These are phyloP conservation scores for Acanthamoeba sp. DNA, from an alignment of 208 protist species.

Conservation along the genomic window DNA sequence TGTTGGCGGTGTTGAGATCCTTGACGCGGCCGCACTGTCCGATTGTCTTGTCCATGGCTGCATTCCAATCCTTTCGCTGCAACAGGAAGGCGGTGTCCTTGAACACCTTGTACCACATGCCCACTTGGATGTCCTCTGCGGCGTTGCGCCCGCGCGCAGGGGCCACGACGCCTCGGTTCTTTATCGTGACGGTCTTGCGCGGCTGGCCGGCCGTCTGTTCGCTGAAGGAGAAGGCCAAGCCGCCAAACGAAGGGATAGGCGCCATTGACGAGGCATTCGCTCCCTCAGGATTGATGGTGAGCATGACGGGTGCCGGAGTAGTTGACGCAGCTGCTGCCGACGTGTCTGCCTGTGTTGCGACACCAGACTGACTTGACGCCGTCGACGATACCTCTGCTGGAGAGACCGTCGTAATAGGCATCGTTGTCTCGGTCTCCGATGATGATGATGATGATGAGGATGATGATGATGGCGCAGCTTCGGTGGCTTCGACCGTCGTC, in stretches of 20 bases:
- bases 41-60: constrained; percentile 70
- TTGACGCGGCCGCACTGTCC: constrained; percentile 30
- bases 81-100: neutral
- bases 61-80: constrained; percentile 2
- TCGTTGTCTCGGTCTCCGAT: no score
- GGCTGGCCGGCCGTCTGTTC: neutral
- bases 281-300: neutral
- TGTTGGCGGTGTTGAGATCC: neutral
- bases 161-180: neutral
- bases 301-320: neutral
- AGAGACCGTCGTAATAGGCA: no score
- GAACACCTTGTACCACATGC: constrained; percentile 74
- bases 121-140: constrained; percentile 13
- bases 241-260: neutral
- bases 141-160: neutral
- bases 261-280: neutral
- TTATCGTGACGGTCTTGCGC: neutral
- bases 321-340: no score
- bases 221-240: neutral
- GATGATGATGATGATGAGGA: no score
- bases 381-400: no score
- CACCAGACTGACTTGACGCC: no score
- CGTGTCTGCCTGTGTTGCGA: no score
- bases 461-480: no score
- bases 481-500: no score